Percentiles rank a stretch among this genome's conserved stretches.
Evolutionary conservation across 495 filamentous ascomycete genomes (phyloP).

Genomic region (Xanthoparmelia taractica): DNA sequence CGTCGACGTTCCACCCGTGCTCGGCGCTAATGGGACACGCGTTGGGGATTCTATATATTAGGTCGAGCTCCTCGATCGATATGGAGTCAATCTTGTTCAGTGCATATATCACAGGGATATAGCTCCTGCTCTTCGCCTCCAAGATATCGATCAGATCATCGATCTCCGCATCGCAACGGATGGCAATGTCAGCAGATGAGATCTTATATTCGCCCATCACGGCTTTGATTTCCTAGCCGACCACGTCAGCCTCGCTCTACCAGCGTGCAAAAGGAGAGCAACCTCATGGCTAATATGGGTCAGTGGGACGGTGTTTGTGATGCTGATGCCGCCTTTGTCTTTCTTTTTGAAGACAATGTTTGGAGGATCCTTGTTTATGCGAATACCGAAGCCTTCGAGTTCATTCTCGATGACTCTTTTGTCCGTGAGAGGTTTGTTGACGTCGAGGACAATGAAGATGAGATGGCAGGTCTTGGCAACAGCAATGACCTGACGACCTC

Average conservation of each 20-base stretch:
- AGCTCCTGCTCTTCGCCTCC: conserved; percentile 88
- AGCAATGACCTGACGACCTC: conserved; percentile 96
- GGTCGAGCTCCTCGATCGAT: conserved; percentile 91
- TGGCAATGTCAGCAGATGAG: conserved; percentile 92
- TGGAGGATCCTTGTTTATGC: conserved; percentile 93
- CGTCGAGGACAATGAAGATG: conserved; percentile 97
- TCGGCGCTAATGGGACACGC: conserved; percentile 95
- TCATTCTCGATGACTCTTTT: conserved; percentile 96
- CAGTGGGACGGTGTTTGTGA: conserved; percentile 85
- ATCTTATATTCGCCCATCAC: conserved; percentile 98
- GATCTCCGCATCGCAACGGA: conserved; percentile 88
- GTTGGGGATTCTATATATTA: conserved; percentile 94
- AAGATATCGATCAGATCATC: conserved; percentile 93
- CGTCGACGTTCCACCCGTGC: conserved; percentile 97
- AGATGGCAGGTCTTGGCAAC: conserved; percentile 98
- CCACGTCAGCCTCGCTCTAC: conserved; percentile 23
- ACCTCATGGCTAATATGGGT: conserved; percentile 87
- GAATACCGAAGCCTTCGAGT: conserved; percentile 93
- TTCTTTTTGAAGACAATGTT: conserved; percentile 99
- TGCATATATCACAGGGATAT: conserved; percentile 96
- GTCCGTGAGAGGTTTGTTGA: conserved; percentile 96
- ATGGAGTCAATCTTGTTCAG: conserved; percentile 99
- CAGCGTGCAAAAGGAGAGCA: conserved; percentile 21
- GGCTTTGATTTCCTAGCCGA: conserved; percentile 76
- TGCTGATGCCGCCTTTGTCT: conserved; percentile 93